phyloP scores from a whole-genome alignment of 208 protist genomes.

The Wallacemonas sp. region DNA sequence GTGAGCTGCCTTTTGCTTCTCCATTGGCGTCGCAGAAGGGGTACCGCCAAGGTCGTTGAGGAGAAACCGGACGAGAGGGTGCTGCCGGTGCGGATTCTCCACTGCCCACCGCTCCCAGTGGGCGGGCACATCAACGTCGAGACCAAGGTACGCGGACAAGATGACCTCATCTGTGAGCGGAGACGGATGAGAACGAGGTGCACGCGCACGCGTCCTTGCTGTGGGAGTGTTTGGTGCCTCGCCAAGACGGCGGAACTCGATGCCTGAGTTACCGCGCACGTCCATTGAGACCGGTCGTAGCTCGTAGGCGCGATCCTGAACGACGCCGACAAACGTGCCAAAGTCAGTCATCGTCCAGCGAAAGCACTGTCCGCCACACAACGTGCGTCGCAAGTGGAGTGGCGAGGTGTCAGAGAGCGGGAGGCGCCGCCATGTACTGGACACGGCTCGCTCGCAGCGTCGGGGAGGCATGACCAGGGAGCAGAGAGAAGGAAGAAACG shows the following conservation, averaged over 20 bases:
- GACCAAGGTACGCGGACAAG: constrained; percentile 50
- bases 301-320: constrained; percentile 45
- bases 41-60: neutral
- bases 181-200: no score
- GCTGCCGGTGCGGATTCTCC: constrained; percentile 35
- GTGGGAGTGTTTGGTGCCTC: no score
- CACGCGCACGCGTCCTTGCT: no score
- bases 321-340: constrained; percentile 47
- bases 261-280: neutral
- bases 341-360: constrained; percentile 53
- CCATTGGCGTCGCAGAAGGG: neutral
- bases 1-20: neutral
- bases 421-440: constrained; percentile 28
- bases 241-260: neutral
- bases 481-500: no score
- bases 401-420: constrained; percentile 17
- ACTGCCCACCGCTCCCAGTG: constrained; percentile 60
- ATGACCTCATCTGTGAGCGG: constrained; percentile 38
- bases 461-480: no score
- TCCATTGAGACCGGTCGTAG: constrained; percentile 21
- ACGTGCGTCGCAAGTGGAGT: constrained; percentile 48
- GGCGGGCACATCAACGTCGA: constrained; percentile 57
- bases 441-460: neutral
- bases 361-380: constrained; percentile 79
- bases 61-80: constrained; percentile 51